Evolutionary conservation across 2,329 filamentous ascomycete species (phyloP).

Genomic region (Verticillium longisporum): DNA sequence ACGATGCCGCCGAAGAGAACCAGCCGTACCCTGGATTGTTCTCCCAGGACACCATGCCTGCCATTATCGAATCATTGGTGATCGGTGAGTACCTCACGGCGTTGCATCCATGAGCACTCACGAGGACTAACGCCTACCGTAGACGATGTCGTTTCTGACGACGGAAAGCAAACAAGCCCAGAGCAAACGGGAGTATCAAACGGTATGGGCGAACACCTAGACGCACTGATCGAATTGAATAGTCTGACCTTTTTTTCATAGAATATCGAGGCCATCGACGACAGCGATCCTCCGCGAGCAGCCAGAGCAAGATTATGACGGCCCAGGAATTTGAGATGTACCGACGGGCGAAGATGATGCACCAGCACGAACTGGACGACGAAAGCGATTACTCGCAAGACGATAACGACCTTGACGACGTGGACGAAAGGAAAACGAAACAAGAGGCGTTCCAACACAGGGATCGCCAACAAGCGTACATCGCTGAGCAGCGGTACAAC

Average conservation of each 20-base stretch:
- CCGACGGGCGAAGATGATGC: background rate
- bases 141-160: background rate
- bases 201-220: background rate
- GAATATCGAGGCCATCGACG: background rate
- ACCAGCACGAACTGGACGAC: background rate
- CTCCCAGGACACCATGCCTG: background rate
- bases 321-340: background rate
- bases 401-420: background rate
- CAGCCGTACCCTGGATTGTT: background rate
- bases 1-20: background rate
- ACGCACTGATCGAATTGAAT: too few species aligned
- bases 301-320: background rate
- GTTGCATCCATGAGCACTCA: background rate
- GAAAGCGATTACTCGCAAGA: background rate
- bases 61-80: background rate
- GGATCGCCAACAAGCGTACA: background rate
- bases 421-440: background rate
- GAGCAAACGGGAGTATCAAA: background rate
- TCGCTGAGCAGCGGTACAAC: background rate
- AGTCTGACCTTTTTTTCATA: background rate
- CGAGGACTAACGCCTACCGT: background rate
- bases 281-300: background rate
- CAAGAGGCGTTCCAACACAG: background rate
- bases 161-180: background rate
- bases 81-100: background rate